Evolutionary conservation across 495 filamentous ascomycete species (phyloP), one percentile per base, ranked within the genome.

Genomic region (Apodospora peruviana): DNA sequence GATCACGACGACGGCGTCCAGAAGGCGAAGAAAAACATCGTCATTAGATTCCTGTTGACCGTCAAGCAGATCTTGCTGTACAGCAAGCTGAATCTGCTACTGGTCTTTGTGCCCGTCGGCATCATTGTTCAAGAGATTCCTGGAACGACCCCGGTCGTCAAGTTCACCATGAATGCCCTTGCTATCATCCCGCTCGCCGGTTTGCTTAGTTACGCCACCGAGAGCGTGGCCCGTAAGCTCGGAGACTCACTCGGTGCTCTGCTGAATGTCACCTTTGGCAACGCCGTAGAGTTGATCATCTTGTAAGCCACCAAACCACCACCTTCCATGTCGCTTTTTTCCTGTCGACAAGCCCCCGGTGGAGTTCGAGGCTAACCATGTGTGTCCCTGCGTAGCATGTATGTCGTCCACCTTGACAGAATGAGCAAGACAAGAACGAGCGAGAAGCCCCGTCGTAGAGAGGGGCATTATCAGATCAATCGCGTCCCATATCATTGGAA

Each of bases 261-360:
- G 57, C 77, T 91, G 61, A 94, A 91, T 55, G 86, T 91, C 18
- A 89, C 86, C 21, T 94, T 91, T 68, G 88, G 88, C 55, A 94
- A 94, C 67, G 88, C 88, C 19, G 88, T 93, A 51, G 89, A 65
- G 43, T 37, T 55, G 21, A 49, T 72, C 40, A 59, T 90, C 43
- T 94, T 93, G 76, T 52, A 40, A 11, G 16, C 20, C 39, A 50
- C 36, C 59, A n/a, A n/a, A n/a, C n/a, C n/a, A n/a, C n/a, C n/a
- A n/a, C n/a, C n/a, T n/a, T n/a, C n/a, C n/a, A n/a, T n/a, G n/a
- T n/a, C n/a, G n/a, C n/a, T n/a, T n/a, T n/a, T n/a, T n/a, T n/a
- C n/a, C n/a, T n/a, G n/a, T n/a, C n/a, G n/a, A n/a, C n/a, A n/a
- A n/a, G n/a, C n/a, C n/a, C n/a, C n/a, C n/a, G n/a, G n/a, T n/a